Base-by-base conservation (phyloP, 139 green algal species). In the Volvox reticuliferus region DNA sequence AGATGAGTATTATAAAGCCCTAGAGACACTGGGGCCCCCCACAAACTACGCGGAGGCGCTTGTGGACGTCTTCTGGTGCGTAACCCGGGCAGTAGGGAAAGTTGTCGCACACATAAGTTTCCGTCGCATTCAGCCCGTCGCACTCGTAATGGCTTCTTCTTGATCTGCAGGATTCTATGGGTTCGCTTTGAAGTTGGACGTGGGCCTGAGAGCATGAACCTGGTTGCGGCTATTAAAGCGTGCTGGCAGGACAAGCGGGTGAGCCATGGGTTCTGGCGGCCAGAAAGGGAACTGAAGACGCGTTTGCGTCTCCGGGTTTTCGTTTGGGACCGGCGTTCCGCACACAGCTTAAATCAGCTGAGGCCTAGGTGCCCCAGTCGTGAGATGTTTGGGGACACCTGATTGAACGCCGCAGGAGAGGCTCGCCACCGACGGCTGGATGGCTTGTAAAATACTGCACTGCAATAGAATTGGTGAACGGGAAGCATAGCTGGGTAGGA, bases 171-270 rank as follows among this genome's bases (percentile, higher is more conserved):
- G 92, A 55, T 93, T 30, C 92, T 93, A 73, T 94, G 89, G 86
- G 69, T 93, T 22, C 87, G 80, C 63, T 86, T 93, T 26, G 92
- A 94, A 36, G 85, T 78, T 26, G 26, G 78, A 18, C 71, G 73
- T 67, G 67, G 78, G 55, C 75, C 77, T 26, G 84, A 91, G 63
- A 85, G 65, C 71, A 69, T 92, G 79, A 79, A 89, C 36, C 73
- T 94, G 80, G 89, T 91, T 35, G 89, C 92, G 69, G 77, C 92
- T 19, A 90, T 94, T 1, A 91, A 90, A 63, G 71, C 67, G 1
- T 92, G 84, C 84, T 75, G 92, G n/a, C 82, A 86, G 79, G 92
- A 94, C 86, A 93, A 93, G 63, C 91, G 91, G 89, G 92, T 92
- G 71, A 63, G 88, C 30, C 20, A 32, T 75, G 67, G 67, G 6